These are phyloP conservation scores for Cryptosporidium meleagridis DNA, from an alignment of 169 alveolate species.

Conservation along the genomic window DNA sequence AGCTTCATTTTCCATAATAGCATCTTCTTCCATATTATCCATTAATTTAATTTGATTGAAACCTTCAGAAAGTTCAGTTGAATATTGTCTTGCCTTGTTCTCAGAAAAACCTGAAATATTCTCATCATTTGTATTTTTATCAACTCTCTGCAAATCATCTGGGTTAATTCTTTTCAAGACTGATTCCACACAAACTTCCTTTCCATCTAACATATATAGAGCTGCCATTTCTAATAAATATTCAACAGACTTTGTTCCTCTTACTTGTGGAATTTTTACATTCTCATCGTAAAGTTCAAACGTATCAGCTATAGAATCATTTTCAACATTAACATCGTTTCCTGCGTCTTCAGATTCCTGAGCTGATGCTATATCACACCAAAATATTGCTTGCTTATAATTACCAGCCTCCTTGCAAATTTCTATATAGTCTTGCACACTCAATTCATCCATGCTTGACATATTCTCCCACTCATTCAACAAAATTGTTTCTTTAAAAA, in stretches of 20 bases:
- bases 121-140: background rate
- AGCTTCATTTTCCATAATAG: background rate
- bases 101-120: constrained; percentile 12
- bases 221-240: constrained; percentile 58
- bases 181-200: constrained; percentile 39
- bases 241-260: constrained; percentile 20
- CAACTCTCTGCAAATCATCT: constrained; percentile 9
- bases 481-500: background rate
- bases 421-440: constrained; percentile 47
- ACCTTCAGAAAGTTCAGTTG: background rate
- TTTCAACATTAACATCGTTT: background rate
- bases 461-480: background rate
- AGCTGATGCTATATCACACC: constrained; percentile 57
- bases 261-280: background rate
- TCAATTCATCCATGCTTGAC: constrained; percentile 27
- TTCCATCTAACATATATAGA: constrained; percentile 32
- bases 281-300: background rate
- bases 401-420: constrained; percentile 62
- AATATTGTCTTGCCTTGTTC: background rate
- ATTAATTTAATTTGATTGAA: background rate
- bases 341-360: background rate
- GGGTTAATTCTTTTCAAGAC: constrained; percentile 5
- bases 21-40: background rate
- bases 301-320: background rate
- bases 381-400: constrained; percentile 53